These are phyloP conservation scores for Pythium brachiatum DNA, from an alignment of 352 stramenopile genomes.

Conservation along the genomic window DNA sequence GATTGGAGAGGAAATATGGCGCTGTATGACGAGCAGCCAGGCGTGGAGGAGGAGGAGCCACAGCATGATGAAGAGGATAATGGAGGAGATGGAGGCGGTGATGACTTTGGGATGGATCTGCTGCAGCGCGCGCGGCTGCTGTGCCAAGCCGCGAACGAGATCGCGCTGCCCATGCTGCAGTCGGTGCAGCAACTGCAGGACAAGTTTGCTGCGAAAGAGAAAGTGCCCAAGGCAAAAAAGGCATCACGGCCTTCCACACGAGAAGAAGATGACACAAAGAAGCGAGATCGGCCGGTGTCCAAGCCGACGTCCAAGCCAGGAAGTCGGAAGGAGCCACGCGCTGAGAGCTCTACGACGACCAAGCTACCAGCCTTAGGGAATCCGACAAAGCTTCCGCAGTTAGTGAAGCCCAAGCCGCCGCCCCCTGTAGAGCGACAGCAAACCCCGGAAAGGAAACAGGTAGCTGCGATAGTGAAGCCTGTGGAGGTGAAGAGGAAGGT, in stretches of 20 bases:
- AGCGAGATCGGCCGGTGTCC: not conserved
- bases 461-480: not conserved
- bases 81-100: constrained; percentile 2
- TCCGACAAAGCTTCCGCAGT: not conserved
- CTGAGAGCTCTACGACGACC: not conserved
- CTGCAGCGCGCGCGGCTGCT: constrained; percentile 20
- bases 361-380: not conserved
- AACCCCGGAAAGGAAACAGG: not conserved
- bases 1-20: constrained; percentile 3
- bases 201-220: constrained; percentile 9
- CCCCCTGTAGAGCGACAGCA: not conserved
- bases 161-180: constrained; percentile 27
- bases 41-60: constrained; percentile 4
- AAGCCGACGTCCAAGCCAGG: not conserved
- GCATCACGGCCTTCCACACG: constrained; percentile 7
- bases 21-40: constrained; percentile 7
- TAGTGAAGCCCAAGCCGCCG: not conserved
- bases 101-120: constrained; percentile 18
- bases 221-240: constrained; percentile 6
- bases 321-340: not conserved
- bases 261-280: constrained; percentile 14
- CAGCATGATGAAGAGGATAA: constrained; percentile 6
- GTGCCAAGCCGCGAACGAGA: constrained; percentile 27
- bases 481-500: not conserved
- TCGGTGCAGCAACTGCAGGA: constrained; percentile 14